phyloP scores from a whole-genome alignment of 805 yeast genomes.

The Lipomyces orientalis region DNA sequence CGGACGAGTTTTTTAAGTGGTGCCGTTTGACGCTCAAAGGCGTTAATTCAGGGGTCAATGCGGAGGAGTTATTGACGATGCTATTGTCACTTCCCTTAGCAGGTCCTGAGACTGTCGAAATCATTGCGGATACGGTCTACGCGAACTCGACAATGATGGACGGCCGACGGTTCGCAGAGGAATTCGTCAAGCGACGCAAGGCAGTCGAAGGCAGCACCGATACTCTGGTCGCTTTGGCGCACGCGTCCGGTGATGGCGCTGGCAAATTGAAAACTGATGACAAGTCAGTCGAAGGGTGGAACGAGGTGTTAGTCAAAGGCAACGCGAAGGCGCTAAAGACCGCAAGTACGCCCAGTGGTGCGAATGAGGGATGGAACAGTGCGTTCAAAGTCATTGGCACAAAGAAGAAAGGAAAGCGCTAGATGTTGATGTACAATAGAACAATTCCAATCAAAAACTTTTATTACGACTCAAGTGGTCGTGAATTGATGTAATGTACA shows the following conservation, averaged over 20 bases:
- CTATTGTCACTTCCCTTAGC: conserved; percentile 76
- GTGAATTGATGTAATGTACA: not conserved
- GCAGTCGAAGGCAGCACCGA: conserved; percentile 65
- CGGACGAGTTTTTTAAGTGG: conserved; percentile 51
- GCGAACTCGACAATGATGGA: conserved; percentile 89
- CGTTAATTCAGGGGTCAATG: conserved; percentile 70
- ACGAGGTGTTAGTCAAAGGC: conserved; percentile 31
- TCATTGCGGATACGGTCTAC: conserved; percentile 90
- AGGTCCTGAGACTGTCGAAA: conserved; percentile 73
- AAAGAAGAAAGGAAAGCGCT: conserved; percentile 55
- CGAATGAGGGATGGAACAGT: conserved; percentile 48
- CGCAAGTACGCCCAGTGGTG: conserved; percentile 9
- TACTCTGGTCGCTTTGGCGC: conserved; percentile 39
- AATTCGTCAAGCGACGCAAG: conserved; percentile 78
- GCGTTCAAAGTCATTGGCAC: conserved; percentile 67
- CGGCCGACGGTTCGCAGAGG: conserved; percentile 91
- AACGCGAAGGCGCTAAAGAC: conserved; percentile 31
- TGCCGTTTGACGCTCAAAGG: conserved; percentile 49
- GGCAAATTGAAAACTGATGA: conserved; percentile 38
- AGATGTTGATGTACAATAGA: not conserved
- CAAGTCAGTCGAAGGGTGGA: conserved; percentile 30
- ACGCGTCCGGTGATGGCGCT: conserved; percentile 2
- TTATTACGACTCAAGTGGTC: not conserved
- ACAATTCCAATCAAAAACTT: not conserved
- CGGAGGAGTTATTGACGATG: conserved; percentile 78